A percentile compares a stretch with the other conserved stretches of the same genome.
Evolutionary conservation across 1,139 yeast species (phyloP).

Genomic region (Scheffersomyces insectosa): DNA sequence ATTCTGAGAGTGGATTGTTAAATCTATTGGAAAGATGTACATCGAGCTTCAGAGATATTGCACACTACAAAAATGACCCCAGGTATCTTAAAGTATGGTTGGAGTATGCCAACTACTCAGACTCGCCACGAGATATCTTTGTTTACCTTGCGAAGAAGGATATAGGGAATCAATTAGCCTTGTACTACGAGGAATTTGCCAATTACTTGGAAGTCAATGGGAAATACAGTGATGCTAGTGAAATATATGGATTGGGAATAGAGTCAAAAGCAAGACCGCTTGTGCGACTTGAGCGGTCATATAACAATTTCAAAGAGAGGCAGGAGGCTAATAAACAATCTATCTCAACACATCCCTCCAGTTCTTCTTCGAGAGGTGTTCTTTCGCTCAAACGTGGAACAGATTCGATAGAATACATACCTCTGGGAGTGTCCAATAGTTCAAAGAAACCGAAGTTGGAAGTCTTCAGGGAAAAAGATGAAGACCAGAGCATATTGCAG

Average conservation of each 20-base stretch:
- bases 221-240: slow-evolving; percentile 58
- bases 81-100: slow-evolving; percentile 82
- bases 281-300: slow-evolving; percentile 51
- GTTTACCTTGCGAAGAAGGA: slow-evolving; percentile 70
- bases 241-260: slow-evolving; percentile 65
- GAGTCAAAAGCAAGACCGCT: slow-evolving; percentile 63
- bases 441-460: slow-evolving; percentile 27
- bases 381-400: slow-evolving; percentile 31
- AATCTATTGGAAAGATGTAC: slow-evolving; percentile 72
- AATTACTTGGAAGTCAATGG: slow-evolving; percentile 56
- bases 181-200: slow-evolving; percentile 83
- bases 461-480: slow-evolving; percentile 29
- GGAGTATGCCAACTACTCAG: slow-evolving; percentile 67
- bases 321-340: not conserved
- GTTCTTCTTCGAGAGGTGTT: slow-evolving; percentile 13
- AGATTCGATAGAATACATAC: slow-evolving; percentile 6
- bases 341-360: not conserved
- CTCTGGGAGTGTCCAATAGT: slow-evolving; percentile 1
- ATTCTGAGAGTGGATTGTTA: slow-evolving; percentile 67
- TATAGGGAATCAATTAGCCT: slow-evolving; percentile 68
- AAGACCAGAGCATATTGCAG: slow-evolving; percentile 29
- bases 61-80: slow-evolving; percentile 76
- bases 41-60: slow-evolving; percentile 62
- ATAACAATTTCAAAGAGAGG: slow-evolving; percentile 47
- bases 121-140: slow-evolving; percentile 72